Evolutionary conservation across 1,284 basidiomycete species (phyloP).

Genomic region (Ceratorhiza oryzae-sativae): DNA sequence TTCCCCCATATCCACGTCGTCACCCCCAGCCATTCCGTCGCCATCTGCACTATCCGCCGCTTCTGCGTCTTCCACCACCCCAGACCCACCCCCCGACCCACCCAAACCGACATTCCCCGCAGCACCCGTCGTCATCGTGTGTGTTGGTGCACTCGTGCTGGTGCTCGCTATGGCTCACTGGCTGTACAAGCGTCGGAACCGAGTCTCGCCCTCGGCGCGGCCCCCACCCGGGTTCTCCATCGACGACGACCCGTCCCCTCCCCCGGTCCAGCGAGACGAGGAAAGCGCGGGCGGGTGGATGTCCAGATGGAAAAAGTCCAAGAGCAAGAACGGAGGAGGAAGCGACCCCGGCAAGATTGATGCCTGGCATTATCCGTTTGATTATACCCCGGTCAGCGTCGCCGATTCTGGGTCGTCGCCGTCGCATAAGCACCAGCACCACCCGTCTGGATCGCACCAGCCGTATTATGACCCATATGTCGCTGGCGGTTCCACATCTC

Average conservation of each 20-base stretch:
- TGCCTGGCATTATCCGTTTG: conserved; percentile 24
- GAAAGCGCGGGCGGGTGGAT: neutral
- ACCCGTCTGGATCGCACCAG: neutral
- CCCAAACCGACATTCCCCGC: neutral
- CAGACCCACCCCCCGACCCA: neutral
- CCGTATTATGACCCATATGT: conserved; percentile 11
- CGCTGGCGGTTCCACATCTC: neutral
- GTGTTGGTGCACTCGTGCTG: neutral
- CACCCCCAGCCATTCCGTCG: neutral
- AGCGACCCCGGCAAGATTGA: conserved; percentile 30
- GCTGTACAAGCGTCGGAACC: conserved; percentile 14
- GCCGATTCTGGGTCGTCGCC: neutral
- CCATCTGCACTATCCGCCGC: neutral
- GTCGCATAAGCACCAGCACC: neutral
- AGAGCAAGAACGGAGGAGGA: neutral
- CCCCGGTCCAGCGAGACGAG: neutral
- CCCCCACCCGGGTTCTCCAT: conserved; percentile 19
- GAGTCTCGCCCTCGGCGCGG: neutral
- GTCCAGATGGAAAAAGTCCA: neutral
- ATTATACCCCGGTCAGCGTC: conserved; percentile 5
- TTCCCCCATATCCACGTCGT: neutral
- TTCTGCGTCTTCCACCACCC: neutral
- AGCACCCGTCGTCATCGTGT: neutral
- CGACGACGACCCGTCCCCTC: neutral
- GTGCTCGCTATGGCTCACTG: conserved; percentile 4